Evolutionary conservation across 257 asterid genomes (phyloP), one percentile per base, ranked within the genome.

Genomic region (Solanum chiquidenum): DNA sequence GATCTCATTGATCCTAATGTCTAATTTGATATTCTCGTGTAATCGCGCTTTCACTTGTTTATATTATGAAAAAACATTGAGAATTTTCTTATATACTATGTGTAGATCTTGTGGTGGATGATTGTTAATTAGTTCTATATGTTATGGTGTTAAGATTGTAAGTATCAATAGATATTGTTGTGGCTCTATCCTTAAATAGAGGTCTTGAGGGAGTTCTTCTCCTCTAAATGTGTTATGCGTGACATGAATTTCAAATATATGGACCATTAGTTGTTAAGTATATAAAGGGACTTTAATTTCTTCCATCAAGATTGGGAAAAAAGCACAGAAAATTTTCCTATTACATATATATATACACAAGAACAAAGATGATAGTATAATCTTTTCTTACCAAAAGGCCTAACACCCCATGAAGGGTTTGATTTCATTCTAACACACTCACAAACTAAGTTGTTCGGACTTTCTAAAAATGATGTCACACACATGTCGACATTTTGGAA

Each of bases 1-100:
- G 98, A 97, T 2, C 98, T 97, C 90, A 92, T 92, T 60, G 99
- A 97, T 46, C 98, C 99, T 66, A 91, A 92, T 86, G 92, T 93
- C 91, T 97, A 90, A 94, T 42, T 42, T 77, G 4, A 2, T 4
- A 12, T 75, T 75, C 55, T 38, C 83, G 1, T 37, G 11, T 12
- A 40, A 77, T 77, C 46, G 37, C 12, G 3, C n/a, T 79, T 29
- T 79, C 64, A 46, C 85, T 44, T 79, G 85, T 44, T 79, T 79
- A 79, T 79, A 79, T 44, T 16, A 44, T 79, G 66, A 27, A 46
- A 79, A 44, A 79, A 79, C 18, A 79, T 27, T 44, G 40, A 13
- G 25, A 25, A 42, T 42, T 42, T 37, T 7, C 38, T 12, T 23
- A 5, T 42, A 77, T 42, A 79, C 7, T 42, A 8, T 44, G 64